Conservation (phyloP, 768 basidiomycete genomes). For the Lactarius akahatsu region DNA sequence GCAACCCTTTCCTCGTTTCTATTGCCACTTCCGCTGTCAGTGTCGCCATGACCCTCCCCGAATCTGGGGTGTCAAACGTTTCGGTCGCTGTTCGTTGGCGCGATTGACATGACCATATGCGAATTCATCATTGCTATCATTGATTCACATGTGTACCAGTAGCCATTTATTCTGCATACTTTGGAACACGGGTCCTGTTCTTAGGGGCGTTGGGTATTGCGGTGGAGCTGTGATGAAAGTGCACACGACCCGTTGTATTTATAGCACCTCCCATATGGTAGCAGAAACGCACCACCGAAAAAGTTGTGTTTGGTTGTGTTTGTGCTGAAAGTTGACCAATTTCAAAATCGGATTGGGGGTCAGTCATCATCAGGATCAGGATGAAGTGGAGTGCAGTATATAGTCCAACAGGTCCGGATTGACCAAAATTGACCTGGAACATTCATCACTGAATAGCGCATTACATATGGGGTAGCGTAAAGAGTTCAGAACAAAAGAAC, state of each 20-base stretch:
- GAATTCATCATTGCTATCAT: conserved; percentile 78
- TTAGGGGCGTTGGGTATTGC: neutral
- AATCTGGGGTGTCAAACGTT: conserved; percentile 76
- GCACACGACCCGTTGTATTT: conserved; percentile 10
- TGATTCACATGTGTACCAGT: conserved; percentile 39
- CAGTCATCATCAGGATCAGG: too few species aligned
- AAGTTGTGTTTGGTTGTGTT: neutral
- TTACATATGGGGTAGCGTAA: neutral
- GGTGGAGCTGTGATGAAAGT: neutral
- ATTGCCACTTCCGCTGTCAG: conserved; percentile 77
- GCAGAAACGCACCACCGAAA: neutral
- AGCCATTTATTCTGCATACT: neutral
- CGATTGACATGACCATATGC: conserved; percentile 79
- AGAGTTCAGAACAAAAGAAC: neutral
- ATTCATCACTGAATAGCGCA: neutral
- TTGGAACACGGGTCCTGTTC: too few species aligned
- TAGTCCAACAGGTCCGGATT: too few species aligned
- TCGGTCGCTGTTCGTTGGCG: conserved; percentile 76
- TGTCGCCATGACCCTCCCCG: conserved; percentile 74
- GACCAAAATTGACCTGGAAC: too few species aligned
- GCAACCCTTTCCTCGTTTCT: conserved; percentile 53
- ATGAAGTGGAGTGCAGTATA: too few species aligned
- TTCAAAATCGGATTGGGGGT: neutral
- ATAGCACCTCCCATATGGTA: neutral
- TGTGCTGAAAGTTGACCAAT: neutral